A percentile compares a stretch with the other conserved stretches of the same genome.
Evolutionary conservation across 495 filamentous ascomycete genomes (phyloP).

Genomic region (Hypoxylon subgilvum): DNA sequence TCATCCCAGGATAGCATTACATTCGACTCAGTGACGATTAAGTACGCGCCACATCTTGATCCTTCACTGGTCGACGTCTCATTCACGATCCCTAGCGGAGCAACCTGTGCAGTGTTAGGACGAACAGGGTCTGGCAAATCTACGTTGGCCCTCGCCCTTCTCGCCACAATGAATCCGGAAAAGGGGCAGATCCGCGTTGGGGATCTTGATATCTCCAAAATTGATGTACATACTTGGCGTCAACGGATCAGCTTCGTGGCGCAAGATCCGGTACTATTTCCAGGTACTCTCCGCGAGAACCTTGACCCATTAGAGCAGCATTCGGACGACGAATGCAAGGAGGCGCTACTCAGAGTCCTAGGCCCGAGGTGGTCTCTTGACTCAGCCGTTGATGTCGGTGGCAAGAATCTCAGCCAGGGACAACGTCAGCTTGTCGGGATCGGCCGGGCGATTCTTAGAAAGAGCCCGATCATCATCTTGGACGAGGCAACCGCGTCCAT

Average conservation of each 20-base stretch:
- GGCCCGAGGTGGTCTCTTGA: conserved; percentile 51
- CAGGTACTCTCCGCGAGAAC: conserved; percentile 61
- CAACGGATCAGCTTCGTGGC: conserved; percentile 65
- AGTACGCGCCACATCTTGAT: conserved; percentile 76
- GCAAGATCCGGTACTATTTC: conserved; percentile 67
- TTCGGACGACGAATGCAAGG: conserved; percentile 53
- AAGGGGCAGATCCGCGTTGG: conserved; percentile 61
- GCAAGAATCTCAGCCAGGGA: conserved; percentile 66
- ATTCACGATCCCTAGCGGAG: conserved; percentile 73
- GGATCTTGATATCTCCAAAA: conserved; percentile 53
- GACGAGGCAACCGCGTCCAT: conserved; percentile 89
- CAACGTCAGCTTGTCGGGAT: conserved; percentile 67
- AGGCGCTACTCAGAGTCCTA: conserved; percentile 53
- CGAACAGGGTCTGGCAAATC: conserved; percentile 70
- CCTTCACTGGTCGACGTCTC: conserved; percentile 68
- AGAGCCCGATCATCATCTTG: conserved; percentile 67
- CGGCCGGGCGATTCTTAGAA: conserved; percentile 62
- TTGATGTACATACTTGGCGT: conserved; percentile 62
- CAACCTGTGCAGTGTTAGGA: conserved; percentile 70
- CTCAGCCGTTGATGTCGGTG: conserved; percentile 60
- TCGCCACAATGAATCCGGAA: conserved; percentile 57
- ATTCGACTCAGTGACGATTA: conserved; percentile 76
- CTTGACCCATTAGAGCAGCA: conserved; percentile 58
- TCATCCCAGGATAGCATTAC: conserved; percentile 68
- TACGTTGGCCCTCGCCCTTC: conserved; percentile 62